A percentile compares a stretch with the other conserved stretches of the same genome.
Conservation (phyloP, 164 flowering plant species). For the Vitis amurensis region DNA sequence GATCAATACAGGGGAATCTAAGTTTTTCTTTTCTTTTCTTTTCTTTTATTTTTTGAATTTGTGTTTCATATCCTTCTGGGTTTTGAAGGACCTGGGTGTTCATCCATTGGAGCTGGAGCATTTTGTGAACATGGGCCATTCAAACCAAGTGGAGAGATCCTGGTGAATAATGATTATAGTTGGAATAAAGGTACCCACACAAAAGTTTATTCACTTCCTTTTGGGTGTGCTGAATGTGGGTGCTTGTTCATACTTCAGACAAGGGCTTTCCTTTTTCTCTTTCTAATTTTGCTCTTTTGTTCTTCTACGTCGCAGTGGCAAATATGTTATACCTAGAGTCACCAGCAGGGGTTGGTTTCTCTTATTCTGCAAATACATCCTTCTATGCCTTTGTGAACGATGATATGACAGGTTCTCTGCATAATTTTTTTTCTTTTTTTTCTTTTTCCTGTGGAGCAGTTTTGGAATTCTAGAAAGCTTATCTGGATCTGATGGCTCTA, state of each 20-base stretch:
- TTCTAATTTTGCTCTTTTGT: not conserved
- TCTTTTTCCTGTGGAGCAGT: no score
- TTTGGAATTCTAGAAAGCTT: no score
- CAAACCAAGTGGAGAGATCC: conserved; percentile 28
- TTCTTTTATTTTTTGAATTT: not conserved
- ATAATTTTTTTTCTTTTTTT: not conserved
- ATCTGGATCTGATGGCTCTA: no score
- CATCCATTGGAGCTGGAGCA: conserved; percentile 48
- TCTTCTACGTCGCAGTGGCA: conserved; percentile 26
- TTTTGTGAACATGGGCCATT: conserved; percentile 47
- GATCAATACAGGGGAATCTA: not conserved
- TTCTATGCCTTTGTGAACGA: conserved; percentile 31
- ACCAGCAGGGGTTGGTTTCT: conserved; percentile 54
- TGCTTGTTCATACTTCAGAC: not conserved
- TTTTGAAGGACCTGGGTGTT: conserved; percentile 47
- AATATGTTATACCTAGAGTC: conserved; percentile 46
- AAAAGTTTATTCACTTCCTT: not conserved
- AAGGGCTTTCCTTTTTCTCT: no score
- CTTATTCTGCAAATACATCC: conserved; percentile 35
- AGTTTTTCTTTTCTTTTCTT: not conserved
- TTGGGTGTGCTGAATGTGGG: no score
- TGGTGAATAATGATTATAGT: conserved; percentile 38
- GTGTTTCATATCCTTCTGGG: not conserved
- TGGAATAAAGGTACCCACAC: conserved; percentile 44
- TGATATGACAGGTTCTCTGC: conserved; percentile 32